Evolutionary conservation across 805 yeast species (phyloP).

Genomic region (Hanseniaspora nectarophila): DNA sequence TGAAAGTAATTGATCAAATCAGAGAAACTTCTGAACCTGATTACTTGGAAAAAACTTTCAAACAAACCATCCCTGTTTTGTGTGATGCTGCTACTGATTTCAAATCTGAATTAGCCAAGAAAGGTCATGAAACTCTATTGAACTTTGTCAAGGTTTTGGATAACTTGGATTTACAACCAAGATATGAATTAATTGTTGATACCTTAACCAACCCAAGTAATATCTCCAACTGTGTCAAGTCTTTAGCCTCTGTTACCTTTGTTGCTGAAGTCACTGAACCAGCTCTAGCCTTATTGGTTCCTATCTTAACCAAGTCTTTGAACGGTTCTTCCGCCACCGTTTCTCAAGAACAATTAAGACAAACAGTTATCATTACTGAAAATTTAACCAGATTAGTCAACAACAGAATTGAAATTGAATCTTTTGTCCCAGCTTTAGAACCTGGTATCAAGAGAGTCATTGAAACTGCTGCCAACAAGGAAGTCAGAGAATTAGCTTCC

Average conservation of each 20-base stretch:
- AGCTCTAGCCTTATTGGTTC: conserved; percentile 77
- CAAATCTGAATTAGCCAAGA: conserved; percentile 88
- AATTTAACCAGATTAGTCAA: conserved; percentile 90
- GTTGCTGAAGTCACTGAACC: conserved; percentile 98
- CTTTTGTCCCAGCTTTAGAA: conserved; percentile 68
- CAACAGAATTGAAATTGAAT: conserved; percentile 81
- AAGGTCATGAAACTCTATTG: conserved; percentile 59
- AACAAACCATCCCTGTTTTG: conserved; percentile 66
- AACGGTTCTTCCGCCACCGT: conserved; percentile 45
- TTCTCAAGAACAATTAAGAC: conserved; percentile 92
- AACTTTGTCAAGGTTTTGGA: conserved; percentile 72
- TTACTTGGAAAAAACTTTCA: conserved; percentile 68
- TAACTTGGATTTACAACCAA: conserved; percentile 80
- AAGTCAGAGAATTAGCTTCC: conserved; percentile 83
- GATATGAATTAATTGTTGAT: conserved; percentile 70
- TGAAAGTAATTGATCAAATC: conserved; percentile 59
- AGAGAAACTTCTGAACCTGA: conserved; percentile 75
- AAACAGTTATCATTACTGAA: conserved; percentile 90
- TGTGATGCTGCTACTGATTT: conserved; percentile 88
- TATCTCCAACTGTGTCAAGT: conserved; percentile 79
- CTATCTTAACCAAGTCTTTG: conserved; percentile 80
- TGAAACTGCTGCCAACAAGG: conserved; percentile 85
- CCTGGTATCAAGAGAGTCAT: conserved; percentile 90
- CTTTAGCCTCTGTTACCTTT: conserved; percentile 84
- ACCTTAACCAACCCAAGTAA: conserved; percentile 83